Evolutionary conservation across 495 filamentous ascomycete genomes (phyloP), one percentile per base, ranked within the genome.

Genomic region (Cairneyella variabilis): DNA sequence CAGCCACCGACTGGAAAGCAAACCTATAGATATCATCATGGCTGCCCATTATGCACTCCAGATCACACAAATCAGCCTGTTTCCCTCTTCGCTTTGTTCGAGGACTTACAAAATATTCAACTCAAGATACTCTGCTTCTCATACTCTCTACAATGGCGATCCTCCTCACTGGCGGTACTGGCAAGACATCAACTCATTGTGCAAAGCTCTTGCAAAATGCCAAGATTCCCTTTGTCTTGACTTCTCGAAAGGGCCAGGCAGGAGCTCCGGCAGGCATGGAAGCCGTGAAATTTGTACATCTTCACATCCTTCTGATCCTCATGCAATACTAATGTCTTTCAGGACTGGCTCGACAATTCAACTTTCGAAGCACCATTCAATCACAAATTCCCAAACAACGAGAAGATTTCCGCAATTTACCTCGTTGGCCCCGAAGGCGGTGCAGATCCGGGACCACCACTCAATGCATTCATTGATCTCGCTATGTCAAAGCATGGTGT

Each of bases 141-240:
- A 9, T 40, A 5, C 25, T 48, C 18, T 34, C 43, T n/a, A 34
- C 3, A 28, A 59, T 59, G 56, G 43, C 66, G 14, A 54, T 79
- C 56, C 65, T 80, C 17, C 50, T 80, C 11, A 64, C 71, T 6
- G 77, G 76, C 45, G 76, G 75, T 48, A 73, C 68, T 4, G 76
- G 76, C 53, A 76, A 74, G 27, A 70, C 75, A 8, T 67, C 69
- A 32, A 58, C 62, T 39, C 67, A 67, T 37, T 57, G 75, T 17
- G 72, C 66, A 21, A 36, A 22, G 3, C 66, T 71, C 8, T 66
- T 75, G 28, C 40, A 64, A 14, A 52, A 62, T 9, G 50, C 60
- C 16, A 43, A 44, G 20, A 53, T 69, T 34, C 69, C 70, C 10
- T 60, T 66, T 43, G 51, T 78, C 11, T 46, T 71, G 2, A 72